These are phyloP conservation scores for Choanephora cucurbitarum DNA, from an alignment of 371 early-diverging fungal species.

Conservation along the genomic window DNA sequence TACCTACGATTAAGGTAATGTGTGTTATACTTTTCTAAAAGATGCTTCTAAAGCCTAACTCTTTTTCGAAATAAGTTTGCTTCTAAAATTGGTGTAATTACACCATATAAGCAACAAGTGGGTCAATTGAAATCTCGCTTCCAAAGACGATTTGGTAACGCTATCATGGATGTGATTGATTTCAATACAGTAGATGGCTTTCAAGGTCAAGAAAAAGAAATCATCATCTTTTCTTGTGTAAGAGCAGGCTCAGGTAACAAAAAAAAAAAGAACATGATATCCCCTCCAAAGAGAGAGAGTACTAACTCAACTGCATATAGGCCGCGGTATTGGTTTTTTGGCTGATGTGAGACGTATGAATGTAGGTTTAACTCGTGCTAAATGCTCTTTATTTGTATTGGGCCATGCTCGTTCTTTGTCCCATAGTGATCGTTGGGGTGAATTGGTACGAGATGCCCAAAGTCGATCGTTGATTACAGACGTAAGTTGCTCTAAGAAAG, in stretches of 20 bases:
- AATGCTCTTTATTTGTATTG: slow-evolving; percentile 84
- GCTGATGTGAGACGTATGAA: slow-evolving; percentile 90
- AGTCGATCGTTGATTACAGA: slow-evolving; percentile 47
- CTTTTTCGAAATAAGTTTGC: slow-evolving; percentile 54
- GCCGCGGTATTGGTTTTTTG: slow-evolving; percentile 88
- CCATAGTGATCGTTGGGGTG: slow-evolving; percentile 70
- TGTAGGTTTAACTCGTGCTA: slow-evolving; percentile 95
- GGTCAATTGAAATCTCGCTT: slow-evolving; percentile 71
- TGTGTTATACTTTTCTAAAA: too few relatives aligned
- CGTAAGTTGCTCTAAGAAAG: slow-evolving; percentile 29
- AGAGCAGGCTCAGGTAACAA: slow-evolving; percentile 70
- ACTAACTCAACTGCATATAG: too few relatives aligned
- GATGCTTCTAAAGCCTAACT: too few relatives aligned
- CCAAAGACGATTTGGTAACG: slow-evolving; percentile 58
- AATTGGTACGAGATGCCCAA: slow-evolving; percentile 61
- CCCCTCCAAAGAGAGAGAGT: too few relatives aligned
- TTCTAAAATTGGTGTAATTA: slow-evolving; percentile 83
- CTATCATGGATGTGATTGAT: slow-evolving; percentile 76
- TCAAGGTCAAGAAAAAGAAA: slow-evolving; percentile 98
- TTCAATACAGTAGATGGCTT: slow-evolving; percentile 98
- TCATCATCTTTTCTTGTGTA: slow-evolving; percentile 95
- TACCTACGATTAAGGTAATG: slow-evolving; percentile 62
- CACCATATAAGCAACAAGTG: slow-evolving; percentile 92
- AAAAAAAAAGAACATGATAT: too few relatives aligned
- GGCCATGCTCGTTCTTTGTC: slow-evolving; percentile 73